Conservation (phyloP, 176 grass and related monocot species). For the Oryza nivara region DNA sequence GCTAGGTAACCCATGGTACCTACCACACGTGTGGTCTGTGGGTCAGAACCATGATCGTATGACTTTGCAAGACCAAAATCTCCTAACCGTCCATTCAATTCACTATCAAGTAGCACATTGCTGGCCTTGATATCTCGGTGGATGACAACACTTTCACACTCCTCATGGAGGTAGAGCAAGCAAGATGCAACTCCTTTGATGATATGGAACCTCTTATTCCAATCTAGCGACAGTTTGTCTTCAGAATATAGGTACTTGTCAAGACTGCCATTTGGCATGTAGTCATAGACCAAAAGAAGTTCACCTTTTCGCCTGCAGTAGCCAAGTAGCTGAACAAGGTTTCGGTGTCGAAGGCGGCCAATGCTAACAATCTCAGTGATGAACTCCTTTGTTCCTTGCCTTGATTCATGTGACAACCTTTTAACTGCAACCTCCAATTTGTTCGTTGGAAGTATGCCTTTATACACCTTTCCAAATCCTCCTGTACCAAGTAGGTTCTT, state of each 20-base stretch:
- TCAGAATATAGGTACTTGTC: conserved; percentile 27
- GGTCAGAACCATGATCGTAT: conserved; percentile 51
- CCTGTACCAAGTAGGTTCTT: conserved; percentile 36
- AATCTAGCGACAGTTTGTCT: neutral
- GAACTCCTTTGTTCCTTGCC: too few relatives aligned
- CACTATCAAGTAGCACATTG: conserved; percentile 39
- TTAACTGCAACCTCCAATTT: neutral
- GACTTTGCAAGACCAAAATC: conserved; percentile 66
- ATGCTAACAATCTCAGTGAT: too few relatives aligned
- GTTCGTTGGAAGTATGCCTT: conserved; percentile 4
- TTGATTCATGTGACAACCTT: too few relatives aligned
- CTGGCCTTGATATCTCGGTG: conserved; percentile 43
- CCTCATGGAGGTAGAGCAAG: conserved; percentile 56
- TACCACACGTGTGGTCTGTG: conserved; percentile 48
- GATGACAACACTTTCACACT: conserved; percentile 50
- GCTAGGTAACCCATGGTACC: conserved; percentile 65
- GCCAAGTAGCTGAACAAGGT: conserved; percentile 27
- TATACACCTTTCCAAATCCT: conserved; percentile 46
- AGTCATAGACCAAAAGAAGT: conserved; percentile 40
- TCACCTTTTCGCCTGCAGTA: conserved; percentile 37
- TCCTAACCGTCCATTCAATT: conserved; percentile 40
- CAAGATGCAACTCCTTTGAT: conserved; percentile 50
- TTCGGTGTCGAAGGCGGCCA: conserved; percentile 19
- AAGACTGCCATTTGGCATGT: conserved; percentile 46
- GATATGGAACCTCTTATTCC: conserved; percentile 45